These are phyloP conservation scores for Beauveria asiatica DNA, from an alignment of 2,329 filamentous ascomycete genomes.

Conservation along the genomic window DNA sequence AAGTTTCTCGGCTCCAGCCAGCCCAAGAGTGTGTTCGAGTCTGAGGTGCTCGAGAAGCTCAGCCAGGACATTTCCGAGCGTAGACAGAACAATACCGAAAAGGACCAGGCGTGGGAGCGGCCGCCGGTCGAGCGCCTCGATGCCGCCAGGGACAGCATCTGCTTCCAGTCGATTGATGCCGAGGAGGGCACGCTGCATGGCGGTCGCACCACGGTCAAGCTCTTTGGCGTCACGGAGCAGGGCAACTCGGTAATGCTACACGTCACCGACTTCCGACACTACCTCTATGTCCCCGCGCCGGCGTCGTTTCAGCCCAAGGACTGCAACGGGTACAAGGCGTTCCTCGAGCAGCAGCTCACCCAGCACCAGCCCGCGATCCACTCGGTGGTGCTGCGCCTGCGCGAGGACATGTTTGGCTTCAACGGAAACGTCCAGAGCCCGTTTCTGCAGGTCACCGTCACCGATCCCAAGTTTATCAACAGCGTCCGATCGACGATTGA, in stretches of 20 bases:
- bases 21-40: conserved; percentile 85
- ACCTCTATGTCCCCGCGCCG: conserved; percentile 87
- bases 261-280: conserved; percentile 92
- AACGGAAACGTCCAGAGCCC: conserved; percentile 88
- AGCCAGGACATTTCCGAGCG: conserved; percentile 84
- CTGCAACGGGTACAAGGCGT: conserved; percentile 68
- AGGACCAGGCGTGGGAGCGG: conserved; percentile 83
- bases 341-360: conserved; percentile 71
- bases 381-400: conserved; percentile 71
- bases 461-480: conserved; percentile 75
- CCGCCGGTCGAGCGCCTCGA: conserved; percentile 44
- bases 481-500: conserved; percentile 71
- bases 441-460: conserved; percentile 89
- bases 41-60: conserved; percentile 89
- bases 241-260: conserved; percentile 93
- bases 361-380: conserved; percentile 66
- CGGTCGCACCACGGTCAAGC: conserved; percentile 69
- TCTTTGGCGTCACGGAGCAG: conserved; percentile 79
- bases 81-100: conserved; percentile 82
- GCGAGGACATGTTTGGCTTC: conserved; percentile 89
- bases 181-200: conserved; percentile 80
- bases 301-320: conserved; percentile 71
- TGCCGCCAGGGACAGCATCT: conserved; percentile 58
- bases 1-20: conserved; percentile 61
- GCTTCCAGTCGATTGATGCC: conserved; percentile 91